phyloP scores from a whole-genome alignment of 2,329 filamentous ascomycete species.

The Aspergillus udagawae region DNA sequence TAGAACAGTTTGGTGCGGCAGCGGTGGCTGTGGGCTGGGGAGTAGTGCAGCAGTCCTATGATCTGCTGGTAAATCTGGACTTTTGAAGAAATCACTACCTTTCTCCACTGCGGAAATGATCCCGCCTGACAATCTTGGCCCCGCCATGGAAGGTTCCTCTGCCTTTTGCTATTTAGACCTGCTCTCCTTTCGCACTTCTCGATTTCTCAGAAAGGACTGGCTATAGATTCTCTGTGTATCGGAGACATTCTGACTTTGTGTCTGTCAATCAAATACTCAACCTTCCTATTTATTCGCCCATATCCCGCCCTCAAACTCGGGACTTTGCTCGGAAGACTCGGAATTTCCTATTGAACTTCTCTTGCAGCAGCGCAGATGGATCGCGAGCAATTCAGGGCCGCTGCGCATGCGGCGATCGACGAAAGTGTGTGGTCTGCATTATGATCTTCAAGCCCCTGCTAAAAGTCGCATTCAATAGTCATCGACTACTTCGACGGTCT shows the following conservation, averaged over 20 bases:
- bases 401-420: constrained; percentile 73
- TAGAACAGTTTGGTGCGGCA: no score
- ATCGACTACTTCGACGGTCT: constrained; percentile 79
- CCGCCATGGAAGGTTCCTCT: neutral
- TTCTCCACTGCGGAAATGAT: neutral
- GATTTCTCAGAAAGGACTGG: neutral
- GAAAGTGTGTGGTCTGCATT: constrained; percentile 59
- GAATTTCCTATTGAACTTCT: neutral
- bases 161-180: neutral
- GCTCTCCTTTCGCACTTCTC: neutral
- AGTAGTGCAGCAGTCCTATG: no score
- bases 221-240: neutral
- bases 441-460: constrained; percentile 3
- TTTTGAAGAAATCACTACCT: no score
- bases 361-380: constrained; percentile 56
- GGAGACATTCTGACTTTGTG: neutral
- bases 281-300: neutral
- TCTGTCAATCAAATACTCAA: neutral
- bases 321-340: neutral
- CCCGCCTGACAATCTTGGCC: neutral
- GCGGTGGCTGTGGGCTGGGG: no score
- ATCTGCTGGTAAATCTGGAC: no score
- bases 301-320: neutral
- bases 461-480: constrained; percentile 50
- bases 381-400: constrained; percentile 69